Evolutionary conservation across 2,329 filamentous ascomycete genomes (phyloP).

Genomic region (Apiospora koreana): DNA sequence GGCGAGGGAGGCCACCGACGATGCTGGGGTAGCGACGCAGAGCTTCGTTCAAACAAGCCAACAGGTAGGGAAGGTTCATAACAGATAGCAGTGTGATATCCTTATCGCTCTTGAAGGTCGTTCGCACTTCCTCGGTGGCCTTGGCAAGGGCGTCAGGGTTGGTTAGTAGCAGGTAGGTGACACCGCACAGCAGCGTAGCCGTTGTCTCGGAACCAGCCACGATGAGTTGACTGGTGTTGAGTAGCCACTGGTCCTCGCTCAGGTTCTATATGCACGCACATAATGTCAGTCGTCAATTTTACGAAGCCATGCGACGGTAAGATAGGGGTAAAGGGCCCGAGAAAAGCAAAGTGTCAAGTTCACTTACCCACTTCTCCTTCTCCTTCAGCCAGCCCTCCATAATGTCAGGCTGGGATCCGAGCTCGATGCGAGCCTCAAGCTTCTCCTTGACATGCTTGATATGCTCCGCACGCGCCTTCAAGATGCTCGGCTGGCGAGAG

Average conservation of each 20-base stretch:
- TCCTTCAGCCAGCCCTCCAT: slow-evolving; percentile 31
- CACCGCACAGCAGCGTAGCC: slow-evolving; percentile 42
- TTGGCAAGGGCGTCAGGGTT: slow-evolving; percentile 30
- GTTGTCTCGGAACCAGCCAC: slow-evolving; percentile 47
- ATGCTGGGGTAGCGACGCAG: slow-evolving; percentile 41
- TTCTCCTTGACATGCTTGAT: slow-evolving; percentile 6
- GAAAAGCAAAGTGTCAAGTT: slow-evolving; percentile 39
- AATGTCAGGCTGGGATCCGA: background rate
- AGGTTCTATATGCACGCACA: background rate
- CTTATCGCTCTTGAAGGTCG: slow-evolving; percentile 34
- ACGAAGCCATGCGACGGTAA: no score
- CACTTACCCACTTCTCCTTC: slow-evolving; percentile 44
- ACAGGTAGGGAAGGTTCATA: slow-evolving; percentile 36
- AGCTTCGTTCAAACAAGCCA: slow-evolving; percentile 41
- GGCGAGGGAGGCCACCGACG: slow-evolving; percentile 21
- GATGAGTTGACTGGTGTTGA: slow-evolving; percentile 13
- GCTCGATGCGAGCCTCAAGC: background rate
- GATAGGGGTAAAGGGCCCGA: no score
- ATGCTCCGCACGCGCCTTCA: slow-evolving; percentile 1
- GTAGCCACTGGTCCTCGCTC: background rate
- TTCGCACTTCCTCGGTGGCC: slow-evolving; percentile 39
- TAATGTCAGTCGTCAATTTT: background rate
- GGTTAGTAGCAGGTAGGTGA: slow-evolving; percentile 40
- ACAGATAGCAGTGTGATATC: slow-evolving; percentile 38
- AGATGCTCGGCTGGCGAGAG: background rate